Evolutionary conservation across 73 alveolate genomes (phyloP).

Genomic region (Paramecium tetraurelia): DNA sequence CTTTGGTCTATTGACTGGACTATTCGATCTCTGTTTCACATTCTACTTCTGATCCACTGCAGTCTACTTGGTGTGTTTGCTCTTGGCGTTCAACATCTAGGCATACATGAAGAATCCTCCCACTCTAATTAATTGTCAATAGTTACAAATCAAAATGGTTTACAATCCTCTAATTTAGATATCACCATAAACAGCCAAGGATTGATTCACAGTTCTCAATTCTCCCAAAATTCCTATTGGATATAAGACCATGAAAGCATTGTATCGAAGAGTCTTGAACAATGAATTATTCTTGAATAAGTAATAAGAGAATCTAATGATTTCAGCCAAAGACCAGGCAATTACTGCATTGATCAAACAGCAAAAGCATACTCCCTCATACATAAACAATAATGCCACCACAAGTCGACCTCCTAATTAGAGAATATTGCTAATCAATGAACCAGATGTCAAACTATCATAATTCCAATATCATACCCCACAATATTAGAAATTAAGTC

Average conservation of each 20-base stretch:
- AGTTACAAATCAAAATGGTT: neutral
- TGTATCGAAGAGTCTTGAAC: conserved; percentile 23
- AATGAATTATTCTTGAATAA: neutral
- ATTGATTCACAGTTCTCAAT: neutral
- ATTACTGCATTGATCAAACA: conserved; percentile 21
- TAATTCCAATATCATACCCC: neutral
- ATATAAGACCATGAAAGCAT: conserved; percentile 55
- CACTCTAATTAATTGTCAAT: neutral
- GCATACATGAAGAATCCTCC: neutral
- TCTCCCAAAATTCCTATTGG: conserved; percentile 65
- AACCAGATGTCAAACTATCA: neutral
- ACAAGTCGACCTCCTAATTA: conserved; percentile 6
- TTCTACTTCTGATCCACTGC: neutral
- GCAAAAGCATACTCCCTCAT: neutral
- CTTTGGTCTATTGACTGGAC: neutral
- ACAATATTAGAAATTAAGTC: neutral
- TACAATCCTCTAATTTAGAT: neutral
- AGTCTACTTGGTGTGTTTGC: neutral
- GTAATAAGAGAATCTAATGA: conserved; percentile 59
- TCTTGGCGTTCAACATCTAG: neutral
- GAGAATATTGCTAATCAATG: neutral
- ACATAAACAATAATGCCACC: neutral
- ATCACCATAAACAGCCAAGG: neutral
- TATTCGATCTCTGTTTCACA: neutral
- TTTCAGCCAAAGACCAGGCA: conserved; percentile 66